phyloP scores from a whole-genome alignment of 495 filamentous ascomycete genomes.

The Penicillium steckii region DNA sequence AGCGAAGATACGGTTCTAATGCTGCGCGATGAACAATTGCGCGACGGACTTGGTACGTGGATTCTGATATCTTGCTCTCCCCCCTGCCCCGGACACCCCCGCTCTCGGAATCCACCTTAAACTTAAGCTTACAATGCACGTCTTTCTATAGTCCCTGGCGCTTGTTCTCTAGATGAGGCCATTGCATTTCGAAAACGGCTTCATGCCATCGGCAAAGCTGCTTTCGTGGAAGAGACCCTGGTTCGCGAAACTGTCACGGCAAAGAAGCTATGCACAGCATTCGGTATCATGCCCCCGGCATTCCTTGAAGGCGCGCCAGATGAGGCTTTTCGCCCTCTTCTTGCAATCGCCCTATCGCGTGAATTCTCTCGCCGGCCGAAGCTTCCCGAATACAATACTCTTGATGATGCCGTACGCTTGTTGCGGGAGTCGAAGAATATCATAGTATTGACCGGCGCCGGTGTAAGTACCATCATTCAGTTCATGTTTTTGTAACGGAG shows the following conservation, averaged over 20 bases:
- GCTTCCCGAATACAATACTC: slow-evolving; percentile 74
- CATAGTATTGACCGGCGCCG: slow-evolving; percentile 91
- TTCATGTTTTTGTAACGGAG: background rate
- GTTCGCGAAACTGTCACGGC: slow-evolving; percentile 65
- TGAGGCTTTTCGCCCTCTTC: slow-evolving; percentile 68
- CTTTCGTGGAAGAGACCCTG: slow-evolving; percentile 74
- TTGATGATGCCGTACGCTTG: slow-evolving; percentile 83
- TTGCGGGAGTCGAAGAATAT: slow-evolving; percentile 76
- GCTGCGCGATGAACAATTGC: slow-evolving; percentile 59
- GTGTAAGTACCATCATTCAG: slow-evolving; percentile 45
- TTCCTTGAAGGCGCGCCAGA: slow-evolving; percentile 76
- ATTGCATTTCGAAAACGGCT: slow-evolving; percentile 64
- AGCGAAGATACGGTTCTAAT: slow-evolving; percentile 67
- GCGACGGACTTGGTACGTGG: slow-evolving; percentile 49
- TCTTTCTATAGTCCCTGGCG: slow-evolving; percentile 44
- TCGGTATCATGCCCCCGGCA: slow-evolving; percentile 73
- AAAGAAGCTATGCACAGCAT: slow-evolving; percentile 88
- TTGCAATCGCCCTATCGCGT: slow-evolving; percentile 75
- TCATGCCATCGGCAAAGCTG: slow-evolving; percentile 69
- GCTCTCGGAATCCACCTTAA: slow-evolving; percentile 20
- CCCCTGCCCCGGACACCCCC: slow-evolving; percentile 26
- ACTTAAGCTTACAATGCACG: slow-evolving; percentile 13
- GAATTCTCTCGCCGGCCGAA: slow-evolving; percentile 82
- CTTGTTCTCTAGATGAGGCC: slow-evolving; percentile 75
- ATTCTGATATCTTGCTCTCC: slow-evolving; percentile 6